phyloP scores from a whole-genome alignment of 495 filamentous ascomycete genomes.

The Tuber borchii region DNA sequence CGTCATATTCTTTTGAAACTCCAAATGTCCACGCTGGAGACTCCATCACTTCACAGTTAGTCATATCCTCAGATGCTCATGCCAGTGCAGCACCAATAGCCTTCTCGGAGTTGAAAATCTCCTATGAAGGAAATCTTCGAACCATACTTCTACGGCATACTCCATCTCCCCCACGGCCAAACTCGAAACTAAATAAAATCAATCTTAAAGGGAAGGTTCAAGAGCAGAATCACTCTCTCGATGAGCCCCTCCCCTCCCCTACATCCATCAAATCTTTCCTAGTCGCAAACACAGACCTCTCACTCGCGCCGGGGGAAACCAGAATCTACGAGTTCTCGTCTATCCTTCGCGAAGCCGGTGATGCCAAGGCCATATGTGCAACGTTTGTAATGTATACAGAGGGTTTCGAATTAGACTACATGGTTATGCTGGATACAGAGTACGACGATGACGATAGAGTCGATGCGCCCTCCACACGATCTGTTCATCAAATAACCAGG shows the following conservation, averaged over 20 bases:
- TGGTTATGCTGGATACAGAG: conserved; percentile 49
- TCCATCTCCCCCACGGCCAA: conserved; percentile 4
- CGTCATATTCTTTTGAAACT: conserved; percentile 66
- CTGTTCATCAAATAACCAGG: conserved; percentile 27
- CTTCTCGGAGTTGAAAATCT: conserved; percentile 58
- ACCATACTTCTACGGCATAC: conserved; percentile 49
- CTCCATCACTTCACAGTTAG: conserved; percentile 62
- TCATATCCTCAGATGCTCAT: conserved; percentile 64
- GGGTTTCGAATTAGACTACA: conserved; percentile 62
- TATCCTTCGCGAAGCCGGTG: conserved; percentile 72
- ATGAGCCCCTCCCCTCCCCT: conserved; percentile 43
- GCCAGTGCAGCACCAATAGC: conserved; percentile 55
- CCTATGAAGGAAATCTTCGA: conserved; percentile 63
- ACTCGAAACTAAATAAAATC: conserved; percentile 20
- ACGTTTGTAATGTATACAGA: conserved; percentile 58
- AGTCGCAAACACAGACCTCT: conserved; percentile 58
- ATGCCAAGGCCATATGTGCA: conserved; percentile 59
- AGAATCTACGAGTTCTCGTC: conserved; percentile 65
- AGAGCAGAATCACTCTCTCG: conserved; percentile 21
- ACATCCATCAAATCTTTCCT: conserved; percentile 43
- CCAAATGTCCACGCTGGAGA: conserved; percentile 80
- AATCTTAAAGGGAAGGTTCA: conserved; percentile 32
- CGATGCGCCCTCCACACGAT: conserved; percentile 41
- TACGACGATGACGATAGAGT: conserved; percentile 44
- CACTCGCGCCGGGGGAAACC: conserved; percentile 59